Base-by-base conservation (phyloP, 2,329 filamentous ascomycete species). In the Lachnellula hyalina region DNA sequence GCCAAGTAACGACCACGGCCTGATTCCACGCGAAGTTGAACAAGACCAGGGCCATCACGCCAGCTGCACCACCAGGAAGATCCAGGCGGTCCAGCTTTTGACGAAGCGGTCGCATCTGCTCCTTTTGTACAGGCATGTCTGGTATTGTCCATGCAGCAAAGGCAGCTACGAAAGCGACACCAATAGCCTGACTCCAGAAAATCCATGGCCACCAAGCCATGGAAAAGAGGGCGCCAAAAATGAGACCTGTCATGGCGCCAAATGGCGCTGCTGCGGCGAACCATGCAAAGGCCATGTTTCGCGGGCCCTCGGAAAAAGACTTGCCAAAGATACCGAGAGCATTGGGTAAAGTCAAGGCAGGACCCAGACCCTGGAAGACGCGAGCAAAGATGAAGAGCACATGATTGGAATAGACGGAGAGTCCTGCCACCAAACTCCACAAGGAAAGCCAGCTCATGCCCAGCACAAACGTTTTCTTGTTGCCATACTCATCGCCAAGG, bases 11-110 rank as follows among this genome's bases (percentile, higher is more conserved):
- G 8, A 59, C 51, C 0, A 81, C 77, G 0, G 80, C 83, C 64
- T 87, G 83, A 55, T 85, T 87, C 81, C 82, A 86, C 0, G 83
- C 80, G 61, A 87, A 81, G 65, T 86, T 86, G 69, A 87, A 76
- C 17, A 88, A 72, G 0, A 85, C 73, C 23, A 88, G 71, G 0
- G 77, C 77, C 0, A 73, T 71, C 17, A 86, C 74, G 1, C 84
- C 83, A 5, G 50, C 53, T n/a, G 61, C 44, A 19, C 41, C 40
- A 2, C 57, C 56, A 0, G 72, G 66, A 5, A 66, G 56, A 51
- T 65, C 64, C 6, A 77, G 64, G 32, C 72, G 15, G 15, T 41
- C 15, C 15, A 41, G 17, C 38, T 32, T 32, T 32, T 32, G 9
- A 32, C 28, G 28, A 32, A 32, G 38, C 15, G 17, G 5, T 41